Evolutionary conservation across 768 basidiomycete genomes (phyloP), one percentile per base, ranked within the genome.

Genomic region (Amyloporia xantha): DNA sequence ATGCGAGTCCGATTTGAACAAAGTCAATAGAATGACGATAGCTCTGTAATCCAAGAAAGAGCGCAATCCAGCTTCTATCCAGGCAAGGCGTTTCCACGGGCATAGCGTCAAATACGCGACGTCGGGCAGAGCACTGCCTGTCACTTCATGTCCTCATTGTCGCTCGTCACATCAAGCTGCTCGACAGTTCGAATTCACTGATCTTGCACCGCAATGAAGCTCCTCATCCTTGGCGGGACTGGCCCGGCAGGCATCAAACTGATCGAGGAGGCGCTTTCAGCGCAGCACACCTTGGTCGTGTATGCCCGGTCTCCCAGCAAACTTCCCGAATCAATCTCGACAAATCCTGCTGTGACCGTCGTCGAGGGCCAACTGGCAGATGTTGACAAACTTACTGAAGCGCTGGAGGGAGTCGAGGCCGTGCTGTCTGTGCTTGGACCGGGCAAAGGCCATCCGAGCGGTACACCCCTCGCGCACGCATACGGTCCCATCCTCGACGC

Each of bases 221-320:
- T 86, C 49, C 70, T 88, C 47, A 69, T 88, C 50, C 71, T 89
- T n/a, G 86, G 86, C 15, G 81, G 73, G 20, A 89, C 86, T 2
- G 85, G 86, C 1, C 72, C 78, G 12, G 64, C 66, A 28, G 86
- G 86, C 42, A 63, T 76, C 39, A 71, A 74, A 15, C 68, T 87
- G 50, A 71, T 81, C 49, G 73, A 78, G 44, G 74, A 82, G 57
- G 66, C 72, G 4, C 73, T 88, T 15, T 58, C 66, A 15, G 64
- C 65, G 19, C 55, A 60, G 4, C 71, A 75, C 54, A 68, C 71
- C 3, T 56, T 87, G 52, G 69, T 86, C 50, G 54, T 87, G 47
- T 86, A 78, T 48, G 83, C 76, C 10, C 79, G 84, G 26, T 78
- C 76, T 10, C 81, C 84, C 3, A 65, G 77, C 17, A 89, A 85